Evolutionary conservation across 768 basidiomycete species (phyloP), one percentile per base, ranked within the genome.

Genomic region (Boletus pseudopeckii): DNA sequence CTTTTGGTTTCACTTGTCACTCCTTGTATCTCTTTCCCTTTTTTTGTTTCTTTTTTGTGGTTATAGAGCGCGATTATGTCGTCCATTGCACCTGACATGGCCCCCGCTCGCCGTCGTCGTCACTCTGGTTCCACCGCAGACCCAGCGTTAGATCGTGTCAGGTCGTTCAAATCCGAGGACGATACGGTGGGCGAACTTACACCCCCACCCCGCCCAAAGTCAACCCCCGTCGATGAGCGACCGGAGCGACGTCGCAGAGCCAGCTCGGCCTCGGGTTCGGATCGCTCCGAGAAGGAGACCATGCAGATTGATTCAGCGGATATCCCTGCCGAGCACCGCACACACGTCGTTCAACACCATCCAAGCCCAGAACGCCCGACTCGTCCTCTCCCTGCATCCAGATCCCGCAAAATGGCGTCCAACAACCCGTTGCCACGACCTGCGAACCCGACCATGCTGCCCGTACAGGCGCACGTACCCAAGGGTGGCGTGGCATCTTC

Each of bases 391-490:
- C 85, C 81, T 1, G 55, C 75, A 14, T 77, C 77, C 8, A 83
- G 83, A 64, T 57, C 78, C 8, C 77, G 85, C 22, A 83, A 81
- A 68, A 79, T 81, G 74, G 67, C 71, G 15, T 65, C 74, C 54
- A 65, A 77, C 61, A 78, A 75, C 52, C 77, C 82, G 4, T 62
- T 81, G 24, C 75, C 78, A 7, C 71, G 73, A 11, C 70, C 75
- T 3, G 78, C 83, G 1, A 92, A 92, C 68, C 90, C 90, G 0
- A 77, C 82, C 53, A 87, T 92, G 83, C 74, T 93, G 5, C 93
- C 93, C 30, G 78, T 90, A 0, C 88, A 90, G 63, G 90, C 90
- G 3, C 84, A 85, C 41, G 88, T 92, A 10, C 75, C 85, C 49
- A 74, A 81, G 52, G 79, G 78, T 8, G 76, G 78, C 33, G 71